A percentile compares a stretch with the other conserved stretches of the same genome.
phyloP scores from a whole-genome alignment of 1,139 yeast genomes.

The Taiozyma sp. region DNA sequence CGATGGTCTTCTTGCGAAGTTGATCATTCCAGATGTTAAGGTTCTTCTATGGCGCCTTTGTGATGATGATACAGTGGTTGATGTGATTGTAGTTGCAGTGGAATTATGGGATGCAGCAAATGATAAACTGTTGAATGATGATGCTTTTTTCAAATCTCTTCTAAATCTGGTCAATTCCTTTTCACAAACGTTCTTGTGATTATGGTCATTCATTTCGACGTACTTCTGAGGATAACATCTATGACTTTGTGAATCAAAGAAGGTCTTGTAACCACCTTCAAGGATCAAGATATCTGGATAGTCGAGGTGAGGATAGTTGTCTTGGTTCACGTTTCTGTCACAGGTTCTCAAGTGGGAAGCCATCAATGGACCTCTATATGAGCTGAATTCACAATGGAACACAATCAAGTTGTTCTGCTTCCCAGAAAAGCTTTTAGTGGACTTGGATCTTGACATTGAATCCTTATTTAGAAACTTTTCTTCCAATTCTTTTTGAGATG shows the following conservation, averaged over 20 bases:
- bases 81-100: slow-evolving; percentile 1
- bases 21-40: slow-evolving; percentile 15
- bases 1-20: slow-evolving; percentile 14
- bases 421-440: slow-evolving; percentile 11
- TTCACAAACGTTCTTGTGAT: slow-evolving; percentile 63
- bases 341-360: slow-evolving; percentile 80
- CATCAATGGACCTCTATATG: slow-evolving; percentile 89
- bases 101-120: slow-evolving; percentile 24
- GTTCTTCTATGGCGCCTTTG: slow-evolving; percentile 20
- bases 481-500: slow-evolving; percentile 65
- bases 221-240: slow-evolving; percentile 74
- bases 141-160: slow-evolving; percentile 44
- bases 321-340: slow-evolving; percentile 70
- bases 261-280: slow-evolving; percentile 86
- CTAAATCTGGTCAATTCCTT: slow-evolving; percentile 66
- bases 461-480: slow-evolving; percentile 32
- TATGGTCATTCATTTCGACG: slow-evolving; percentile 80
- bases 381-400: slow-evolving; percentile 92
- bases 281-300: slow-evolving; percentile 87
- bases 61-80: slow-evolving; percentile 5
- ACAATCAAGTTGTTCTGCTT: slow-evolving; percentile 46
- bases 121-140: slow-evolving; percentile 26
- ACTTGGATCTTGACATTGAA: slow-evolving; percentile 8
- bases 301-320: slow-evolving; percentile 69
- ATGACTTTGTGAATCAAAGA: slow-evolving; percentile 49